Base-by-base conservation (phyloP, 2,329 filamentous ascomycete species). In the Penicillium sp. region DNA sequence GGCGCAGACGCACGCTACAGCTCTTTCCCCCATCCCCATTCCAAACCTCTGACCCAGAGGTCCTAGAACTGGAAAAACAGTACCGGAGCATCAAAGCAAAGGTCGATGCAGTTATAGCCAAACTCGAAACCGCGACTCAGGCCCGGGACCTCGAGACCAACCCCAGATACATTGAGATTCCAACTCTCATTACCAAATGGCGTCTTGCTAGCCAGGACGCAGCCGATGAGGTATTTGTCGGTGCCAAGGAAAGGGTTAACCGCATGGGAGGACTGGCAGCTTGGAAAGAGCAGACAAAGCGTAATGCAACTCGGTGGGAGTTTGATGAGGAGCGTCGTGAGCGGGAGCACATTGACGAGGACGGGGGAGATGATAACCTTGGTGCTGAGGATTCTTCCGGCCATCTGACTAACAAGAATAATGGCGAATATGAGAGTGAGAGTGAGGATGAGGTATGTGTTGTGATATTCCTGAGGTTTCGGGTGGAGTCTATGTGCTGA, bases 221-320 rank as follows among this genome's bases (percentile, higher is more conserved):
- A 7, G 88, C 88, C 1, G 88, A 90, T 61, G 85, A 88, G 64
- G 73, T 89, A 11, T 90, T 88, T 69, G 78, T 74, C 25, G 73
- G 77, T 19, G 84, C 87, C 22, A 80, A 80, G 59, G 84, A 86
- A 68, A 74, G 84, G 51, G 78, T 88, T 35, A 77, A 83, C 63
- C 75, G 81, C 61, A 86, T 87, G 82, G 86, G 86, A 19, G 86
- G 85, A 1, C 77, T 87, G 38, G 72, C 75, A 35, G 84, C 78
- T 7, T 87, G 81, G 80, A 80, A 74, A 48, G 78, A 78, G 61
- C 72, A 67, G 60, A 75, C 75, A 61, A 79, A 76, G 60, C 74
- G 73, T 58, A 77, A 78, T 62, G 72, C 74, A 54, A 73, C 78
- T 56, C 71, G 72, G 38, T 73, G 72, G 55, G 69, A 69, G 40